Conservation (phyloP, 345 rosid species). For the Geranium rotundifolium region DNA sequence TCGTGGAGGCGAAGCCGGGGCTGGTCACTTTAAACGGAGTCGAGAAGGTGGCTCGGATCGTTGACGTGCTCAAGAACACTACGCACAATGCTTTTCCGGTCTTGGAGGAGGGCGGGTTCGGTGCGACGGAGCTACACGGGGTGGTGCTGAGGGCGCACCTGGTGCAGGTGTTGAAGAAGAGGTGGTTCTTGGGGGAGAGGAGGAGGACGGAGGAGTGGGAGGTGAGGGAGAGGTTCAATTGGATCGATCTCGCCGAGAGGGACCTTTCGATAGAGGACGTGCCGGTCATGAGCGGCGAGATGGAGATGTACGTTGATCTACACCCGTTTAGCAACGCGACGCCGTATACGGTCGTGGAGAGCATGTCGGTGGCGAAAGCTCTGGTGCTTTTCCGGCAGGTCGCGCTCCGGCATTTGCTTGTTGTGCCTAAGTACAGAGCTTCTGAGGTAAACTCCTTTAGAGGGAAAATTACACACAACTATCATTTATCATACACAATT, state of each 20-base stretch:
- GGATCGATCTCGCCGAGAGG: constrained; percentile 79
- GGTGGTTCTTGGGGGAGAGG: constrained; percentile 68
- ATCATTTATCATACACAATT: no score
- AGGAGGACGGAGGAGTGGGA: constrained; percentile 83
- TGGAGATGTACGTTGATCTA: constrained; percentile 80
- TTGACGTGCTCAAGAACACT: constrained; percentile 65
- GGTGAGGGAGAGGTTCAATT: constrained; percentile 58
- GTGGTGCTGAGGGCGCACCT: constrained; percentile 77
- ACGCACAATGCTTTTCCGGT: constrained; percentile 71
- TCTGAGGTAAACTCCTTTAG: constrained; percentile 53
- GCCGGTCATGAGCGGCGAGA: constrained; percentile 50
- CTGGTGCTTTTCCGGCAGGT: constrained; percentile 70
- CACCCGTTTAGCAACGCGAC: constrained; percentile 88
- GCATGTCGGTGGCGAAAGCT: constrained; percentile 90
- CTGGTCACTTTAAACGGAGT: constrained; percentile 57
- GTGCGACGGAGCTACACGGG: constrained; percentile 49
- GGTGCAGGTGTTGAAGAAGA: constrained; percentile 54
- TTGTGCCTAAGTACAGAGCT: constrained; percentile 64
- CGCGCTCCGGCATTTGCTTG: constrained; percentile 68
- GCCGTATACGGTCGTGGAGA: constrained; percentile 76
- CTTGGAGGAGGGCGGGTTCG: constrained; percentile 23
- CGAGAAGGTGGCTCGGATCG: constrained; percentile 67
- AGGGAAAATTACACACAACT: no score
- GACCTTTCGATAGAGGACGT: constrained; percentile 55
- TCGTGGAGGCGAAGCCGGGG: constrained; percentile 64